phyloP scores from a whole-genome alignment of 1,284 basidiomycete genomes.

The Mycosarcoma mackinlayi region DNA sequence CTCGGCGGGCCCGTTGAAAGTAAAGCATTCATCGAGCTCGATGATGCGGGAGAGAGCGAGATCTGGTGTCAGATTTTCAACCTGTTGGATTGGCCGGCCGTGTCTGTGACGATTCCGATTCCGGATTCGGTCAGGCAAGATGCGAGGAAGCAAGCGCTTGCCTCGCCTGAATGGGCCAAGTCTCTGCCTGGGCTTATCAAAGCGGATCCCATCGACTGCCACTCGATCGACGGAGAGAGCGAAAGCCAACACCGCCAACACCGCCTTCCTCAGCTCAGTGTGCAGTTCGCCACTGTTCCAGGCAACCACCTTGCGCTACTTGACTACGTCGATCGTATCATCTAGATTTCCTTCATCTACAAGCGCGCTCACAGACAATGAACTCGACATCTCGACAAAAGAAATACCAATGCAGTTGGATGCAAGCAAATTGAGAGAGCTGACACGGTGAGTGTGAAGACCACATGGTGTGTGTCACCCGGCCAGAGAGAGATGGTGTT shows the following conservation, averaged over 20 bases:
- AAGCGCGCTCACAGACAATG: neutral
- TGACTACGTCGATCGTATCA: conserved; percentile 16
- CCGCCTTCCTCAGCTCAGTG: conserved; percentile 13
- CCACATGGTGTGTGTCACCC: too few species aligned
- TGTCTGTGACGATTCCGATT: conserved; percentile 20
- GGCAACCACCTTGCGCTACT: conserved; percentile 21
- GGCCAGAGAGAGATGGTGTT: too few species aligned
- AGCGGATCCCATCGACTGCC: conserved; percentile 7
- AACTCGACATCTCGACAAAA: neutral
- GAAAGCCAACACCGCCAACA: neutral
- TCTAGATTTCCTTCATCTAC: neutral
- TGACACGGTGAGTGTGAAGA: conserved; percentile 10
- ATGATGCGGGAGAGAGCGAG: conserved; percentile 21
- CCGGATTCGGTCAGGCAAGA: neutral
- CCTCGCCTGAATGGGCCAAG: conserved; percentile 4
- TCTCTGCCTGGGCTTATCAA: neutral
- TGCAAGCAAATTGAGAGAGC: conserved; percentile 12
- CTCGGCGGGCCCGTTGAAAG: conserved; percentile 22
- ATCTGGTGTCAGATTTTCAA: conserved; percentile 45
- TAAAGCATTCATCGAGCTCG: conserved; percentile 8
- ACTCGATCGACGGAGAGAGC: neutral
- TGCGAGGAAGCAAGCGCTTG: neutral
- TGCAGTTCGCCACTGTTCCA: conserved; percentile 30
- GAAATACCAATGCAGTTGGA: conserved; percentile 31
- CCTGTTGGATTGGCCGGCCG: conserved; percentile 38